Conservation (phyloP, 2,329 filamentous ascomycete species). For the Dactylella cylindrospora region DNA sequence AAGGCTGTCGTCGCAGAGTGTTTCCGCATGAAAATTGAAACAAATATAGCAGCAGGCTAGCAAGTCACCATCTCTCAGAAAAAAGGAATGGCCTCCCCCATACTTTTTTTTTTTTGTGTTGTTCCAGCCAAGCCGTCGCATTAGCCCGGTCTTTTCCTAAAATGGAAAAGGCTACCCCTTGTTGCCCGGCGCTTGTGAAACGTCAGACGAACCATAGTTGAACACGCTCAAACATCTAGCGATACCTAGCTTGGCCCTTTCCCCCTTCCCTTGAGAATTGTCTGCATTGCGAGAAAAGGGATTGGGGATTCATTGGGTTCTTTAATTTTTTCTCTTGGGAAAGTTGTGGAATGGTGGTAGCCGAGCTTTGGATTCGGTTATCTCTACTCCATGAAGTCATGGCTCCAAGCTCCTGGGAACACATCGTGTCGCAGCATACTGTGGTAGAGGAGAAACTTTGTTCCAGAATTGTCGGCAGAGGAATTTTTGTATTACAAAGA, state of each 20-base stretch:
- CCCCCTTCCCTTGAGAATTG: conserved; percentile 1
- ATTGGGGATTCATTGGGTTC: too few species aligned
- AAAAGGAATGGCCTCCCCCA: too few species aligned
- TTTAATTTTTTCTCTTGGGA: conserved; percentile 4
- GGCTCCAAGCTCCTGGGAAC: conserved; percentile 37
- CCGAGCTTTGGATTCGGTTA: conserved; percentile 24
- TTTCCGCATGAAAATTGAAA: conserved; percentile 37
- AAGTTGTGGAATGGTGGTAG: conserved; percentile 3
- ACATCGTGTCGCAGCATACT: conserved; percentile 24
- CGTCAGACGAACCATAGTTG: conserved; percentile 36
- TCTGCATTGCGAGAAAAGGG: neutral
- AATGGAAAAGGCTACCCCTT: conserved; percentile 26
- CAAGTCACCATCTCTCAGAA: neutral
- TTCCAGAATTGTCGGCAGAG: conserved; percentile 18
- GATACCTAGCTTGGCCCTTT: conserved; percentile 28
- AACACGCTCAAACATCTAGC: conserved; percentile 38
- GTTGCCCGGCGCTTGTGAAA: conserved; percentile 40
- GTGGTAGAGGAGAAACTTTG: conserved; percentile 22
- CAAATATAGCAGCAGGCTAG: conserved; percentile 27
- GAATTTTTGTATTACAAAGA: conserved; percentile 7
- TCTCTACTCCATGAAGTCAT: conserved; percentile 24
- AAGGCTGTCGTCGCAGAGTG: conserved; percentile 22
- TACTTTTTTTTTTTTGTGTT: too few species aligned
- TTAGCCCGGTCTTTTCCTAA: conserved; percentile 19
- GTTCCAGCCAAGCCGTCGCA: conserved; percentile 35